These are phyloP conservation scores for Xerocomus alliaceus DNA, from an alignment of 1,284 basidiomycete species.

Conservation along the genomic window DNA sequence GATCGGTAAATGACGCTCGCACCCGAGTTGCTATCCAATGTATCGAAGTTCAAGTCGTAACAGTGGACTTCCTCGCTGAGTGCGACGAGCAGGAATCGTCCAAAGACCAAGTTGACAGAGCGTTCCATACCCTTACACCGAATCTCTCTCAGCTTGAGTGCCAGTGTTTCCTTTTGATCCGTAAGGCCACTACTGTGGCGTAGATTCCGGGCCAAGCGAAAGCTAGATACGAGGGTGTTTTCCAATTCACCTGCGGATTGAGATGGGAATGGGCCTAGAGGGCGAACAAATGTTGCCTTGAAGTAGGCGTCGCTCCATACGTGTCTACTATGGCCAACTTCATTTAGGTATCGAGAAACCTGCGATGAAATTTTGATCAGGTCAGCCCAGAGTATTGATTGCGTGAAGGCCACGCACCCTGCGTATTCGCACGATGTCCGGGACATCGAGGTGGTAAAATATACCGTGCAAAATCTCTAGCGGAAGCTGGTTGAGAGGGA, in stretches of 20 bases:
- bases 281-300: constrained; percentile 18
- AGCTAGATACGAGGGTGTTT: constrained; percentile 12
- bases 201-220: constrained; percentile 12
- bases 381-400: background rate
- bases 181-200: background rate
- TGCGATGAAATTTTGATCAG: background rate
- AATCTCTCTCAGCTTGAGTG: constrained; percentile 13
- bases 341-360: constrained; percentile 28
- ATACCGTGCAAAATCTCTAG: constrained; percentile 18
- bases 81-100: constrained; percentile 27
- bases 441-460: constrained; percentile 19
- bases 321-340: background rate
- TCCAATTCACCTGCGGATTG: constrained; percentile 25
- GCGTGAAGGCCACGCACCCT: constrained; percentile 13
- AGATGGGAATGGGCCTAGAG: constrained; percentile 27
- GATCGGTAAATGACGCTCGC: constrained; percentile 20
- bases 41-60: constrained; percentile 26
- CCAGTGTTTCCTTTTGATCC: background rate
- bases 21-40: constrained; percentile 15
- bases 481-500: constrained; percentile 17
- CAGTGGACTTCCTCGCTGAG: constrained; percentile 23
- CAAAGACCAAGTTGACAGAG: constrained; percentile 18
- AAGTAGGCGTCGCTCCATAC: constrained; percentile 28
- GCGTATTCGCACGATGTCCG: constrained; percentile 24
- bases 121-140: constrained; percentile 15